Evolutionary conservation across 129 eudicot species (phyloP).

Genomic region (Smallanthus sonchifolius): DNA sequence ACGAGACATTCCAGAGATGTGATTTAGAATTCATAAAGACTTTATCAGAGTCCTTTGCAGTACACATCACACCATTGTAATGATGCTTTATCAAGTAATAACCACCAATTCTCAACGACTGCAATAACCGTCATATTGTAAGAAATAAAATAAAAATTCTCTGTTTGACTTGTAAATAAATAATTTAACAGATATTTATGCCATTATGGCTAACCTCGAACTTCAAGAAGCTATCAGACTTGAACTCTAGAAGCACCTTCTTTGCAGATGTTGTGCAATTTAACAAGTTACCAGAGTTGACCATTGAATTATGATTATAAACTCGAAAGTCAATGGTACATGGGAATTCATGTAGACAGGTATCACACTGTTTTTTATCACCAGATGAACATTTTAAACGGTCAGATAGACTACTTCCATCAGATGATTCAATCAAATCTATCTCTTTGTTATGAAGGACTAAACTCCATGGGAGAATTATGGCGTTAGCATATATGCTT

Average conservation of each 20-base stretch:
- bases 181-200: background rate
- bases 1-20: constrained; percentile 50
- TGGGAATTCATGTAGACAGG: constrained; percentile 34
- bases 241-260: constrained; percentile 68
- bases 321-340: constrained; percentile 33
- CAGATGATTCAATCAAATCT: constrained; percentile 22
- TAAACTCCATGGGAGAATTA: constrained; percentile 72
- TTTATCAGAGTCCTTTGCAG: constrained; percentile 32
- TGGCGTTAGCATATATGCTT: constrained; percentile 57
- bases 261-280: constrained; percentile 27
- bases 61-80: constrained; percentile 41
- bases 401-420: constrained; percentile 20
- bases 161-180: background rate
- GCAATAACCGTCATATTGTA: constrained; percentile 24
- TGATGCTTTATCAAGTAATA: constrained; percentile 57
- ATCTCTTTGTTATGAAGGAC: constrained; percentile 30
- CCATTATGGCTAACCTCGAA: constrained; percentile 49
- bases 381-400: background rate
- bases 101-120: constrained; percentile 60
- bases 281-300: constrained; percentile 22
- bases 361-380: constrained; percentile 19
- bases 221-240: constrained; percentile 44
- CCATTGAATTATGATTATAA: constrained; percentile 23
- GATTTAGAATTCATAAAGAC: constrained; percentile 33
- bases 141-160: background rate